Evolutionary conservation across 2,329 filamentous ascomycete genomes (phyloP), one percentile per base, ranked within the genome.

Genomic region (Fusarium irregulare): DNA sequence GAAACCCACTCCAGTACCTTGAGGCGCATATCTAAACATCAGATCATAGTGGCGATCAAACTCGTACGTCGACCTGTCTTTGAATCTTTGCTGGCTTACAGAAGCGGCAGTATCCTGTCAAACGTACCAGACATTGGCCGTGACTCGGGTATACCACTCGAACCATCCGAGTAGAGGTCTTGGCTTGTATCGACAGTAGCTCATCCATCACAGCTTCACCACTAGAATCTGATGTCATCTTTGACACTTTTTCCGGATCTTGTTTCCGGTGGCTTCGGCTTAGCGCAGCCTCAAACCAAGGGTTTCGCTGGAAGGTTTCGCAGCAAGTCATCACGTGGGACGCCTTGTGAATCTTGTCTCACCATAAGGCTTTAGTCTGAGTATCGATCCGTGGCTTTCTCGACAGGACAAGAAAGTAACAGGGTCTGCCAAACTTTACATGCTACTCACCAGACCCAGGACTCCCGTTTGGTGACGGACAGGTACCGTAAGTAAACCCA

Each of bases 351-450:
- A 5, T 3, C 1, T 40, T 18, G 18, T 6, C 3, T 21, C 8
- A 14, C 3, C 14, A 25, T 14, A 50, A 21, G 10, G 3, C 4
- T 41, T 27, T 25, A 42, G 23, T 13, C 23, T 21, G 3, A 28
- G 25, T 16, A 16, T 34, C 65, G 68, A 71, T 70, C 68, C 20
- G 28, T 68, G 44, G 34, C 63, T 65, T 30, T 18, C 34, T 53
- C 13, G 20, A 21, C 28, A 48, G 47, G 51, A 57, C 25, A 47
- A 41, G 34, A 54, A 3, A 21, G 4, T 51, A 71, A 58, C 67
- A 50, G 59, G 2, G 34, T 40, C 25, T 14, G 25, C 23, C 55
- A 42, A 60, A 34, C 57, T 64, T 44, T 50, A 6, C 11, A 21
- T 30, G 11, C 20, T 37, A 55, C 51, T 16, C 44, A 47, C 27